Evolutionary conservation across 805 yeast species (phyloP).

Genomic region (Pichia californica): DNA sequence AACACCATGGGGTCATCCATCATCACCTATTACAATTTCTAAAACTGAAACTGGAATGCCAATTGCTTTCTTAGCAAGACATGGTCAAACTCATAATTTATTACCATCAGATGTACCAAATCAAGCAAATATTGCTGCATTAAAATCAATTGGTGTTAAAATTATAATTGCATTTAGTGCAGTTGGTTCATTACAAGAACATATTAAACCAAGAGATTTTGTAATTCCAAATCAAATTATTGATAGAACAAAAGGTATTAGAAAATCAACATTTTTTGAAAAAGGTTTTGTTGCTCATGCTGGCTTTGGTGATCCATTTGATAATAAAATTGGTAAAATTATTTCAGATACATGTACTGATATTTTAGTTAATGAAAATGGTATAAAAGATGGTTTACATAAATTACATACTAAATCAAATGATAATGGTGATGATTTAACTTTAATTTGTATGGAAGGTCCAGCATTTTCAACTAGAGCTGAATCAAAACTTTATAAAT

Average conservation of each 20-base stretch:
- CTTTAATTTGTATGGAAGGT: slow-evolving; percentile 97
- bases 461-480: slow-evolving; percentile 98
- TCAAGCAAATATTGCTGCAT: slow-evolving; percentile 92
- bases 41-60: slow-evolving; percentile 69
- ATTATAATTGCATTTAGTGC: slow-evolving; percentile 91
- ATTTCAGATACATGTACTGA: slow-evolving; percentile 52
- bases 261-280: slow-evolving; percentile 86
- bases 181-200: slow-evolving; percentile 88
- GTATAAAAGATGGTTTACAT: slow-evolving; percentile 22
- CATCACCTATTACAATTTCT: slow-evolving; percentile 90
- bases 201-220: slow-evolving; percentile 90
- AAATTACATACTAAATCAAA: slow-evolving; percentile 59
- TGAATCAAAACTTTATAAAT: slow-evolving; percentile 77
- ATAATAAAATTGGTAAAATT: slow-evolving; percentile 58
- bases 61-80: slow-evolving; percentile 92
- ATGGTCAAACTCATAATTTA: slow-evolving; percentile 83
- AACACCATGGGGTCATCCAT: slow-evolving; percentile 98
- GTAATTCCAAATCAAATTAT: slow-evolving; percentile 95
- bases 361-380: slow-evolving; percentile 48
- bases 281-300: slow-evolving; percentile 95
- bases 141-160: slow-evolving; percentile 79
- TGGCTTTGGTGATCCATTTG: slow-evolving; percentile 96
- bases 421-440: slow-evolving; percentile 62
- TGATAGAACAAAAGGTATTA: slow-evolving; percentile 93
- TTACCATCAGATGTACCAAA: slow-evolving; percentile 91